These are phyloP conservation scores for Lasiodiplodia hormozganensis DNA, from an alignment of 2,329 filamentous ascomycete genomes.

Conservation along the genomic window DNA sequence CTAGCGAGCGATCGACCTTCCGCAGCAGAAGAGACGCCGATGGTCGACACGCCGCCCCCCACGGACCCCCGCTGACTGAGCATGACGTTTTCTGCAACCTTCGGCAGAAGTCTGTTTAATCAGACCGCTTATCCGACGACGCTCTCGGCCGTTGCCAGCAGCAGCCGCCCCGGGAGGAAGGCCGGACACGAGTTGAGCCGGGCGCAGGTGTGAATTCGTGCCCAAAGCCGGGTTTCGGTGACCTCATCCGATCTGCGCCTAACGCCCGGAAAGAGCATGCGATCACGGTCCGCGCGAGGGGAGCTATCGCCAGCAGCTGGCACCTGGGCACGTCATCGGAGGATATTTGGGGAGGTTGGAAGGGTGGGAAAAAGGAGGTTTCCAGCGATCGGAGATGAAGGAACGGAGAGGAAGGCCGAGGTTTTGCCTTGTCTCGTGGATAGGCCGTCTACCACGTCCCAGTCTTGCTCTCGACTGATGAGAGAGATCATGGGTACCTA, in stretches of 20 bases:
- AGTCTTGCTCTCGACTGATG: not conserved
- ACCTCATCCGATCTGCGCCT: not conserved
- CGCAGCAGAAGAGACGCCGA: not conserved
- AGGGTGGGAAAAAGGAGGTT: not conserved
- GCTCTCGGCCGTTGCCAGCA: too few species aligned
- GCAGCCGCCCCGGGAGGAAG: too few species aligned
- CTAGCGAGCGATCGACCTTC: not conserved
- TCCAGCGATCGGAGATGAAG: constrained; percentile 4
- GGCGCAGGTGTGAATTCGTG: not conserved
- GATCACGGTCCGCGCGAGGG: not conserved
- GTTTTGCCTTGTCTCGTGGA: not conserved
- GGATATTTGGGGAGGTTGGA: not conserved
- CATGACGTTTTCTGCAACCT: not conserved
- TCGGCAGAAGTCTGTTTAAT: not conserved
- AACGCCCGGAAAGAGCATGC: not conserved
- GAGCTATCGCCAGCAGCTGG: not conserved
- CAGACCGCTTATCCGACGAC: not conserved
- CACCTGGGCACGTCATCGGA: not conserved
- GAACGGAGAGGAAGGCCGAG: not conserved
- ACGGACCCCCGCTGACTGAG: not conserved
- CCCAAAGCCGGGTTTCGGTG: not conserved
- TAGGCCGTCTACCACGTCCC: not conserved
- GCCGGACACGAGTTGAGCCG: too few species aligned
- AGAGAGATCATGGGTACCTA: not conserved
- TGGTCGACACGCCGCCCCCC: too few species aligned